phyloP scores from a whole-genome alignment of 768 basidiomycete genomes.

The Calocybe gangraenosa region DNA sequence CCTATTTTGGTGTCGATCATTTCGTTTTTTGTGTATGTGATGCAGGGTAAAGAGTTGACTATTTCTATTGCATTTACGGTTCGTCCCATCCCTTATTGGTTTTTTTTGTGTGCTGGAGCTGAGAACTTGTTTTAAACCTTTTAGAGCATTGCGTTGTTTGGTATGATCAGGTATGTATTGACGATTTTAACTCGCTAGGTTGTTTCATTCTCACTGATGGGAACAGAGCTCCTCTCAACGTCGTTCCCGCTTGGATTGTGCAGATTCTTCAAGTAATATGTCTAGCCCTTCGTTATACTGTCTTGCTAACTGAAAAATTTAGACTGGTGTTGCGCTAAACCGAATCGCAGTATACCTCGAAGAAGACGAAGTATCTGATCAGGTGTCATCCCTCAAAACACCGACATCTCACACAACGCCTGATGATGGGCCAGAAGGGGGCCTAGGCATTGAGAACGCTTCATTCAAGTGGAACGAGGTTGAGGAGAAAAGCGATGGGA shows the following conservation, averaged over 20 bases:
- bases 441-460: constrained; percentile 55
- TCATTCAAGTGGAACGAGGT: constrained; percentile 63
- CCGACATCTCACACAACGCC: constrained; percentile 23
- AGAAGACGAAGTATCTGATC: constrained; percentile 66
- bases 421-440: constrained; percentile 21
- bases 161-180: constrained; percentile 66
- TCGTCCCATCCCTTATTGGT: constrained; percentile 22
- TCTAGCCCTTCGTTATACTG: not conserved
- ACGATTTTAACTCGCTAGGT: not conserved
- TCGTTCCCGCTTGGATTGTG: constrained; percentile 78
- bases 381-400: constrained; percentile 63
- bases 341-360: constrained; percentile 65
- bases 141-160: constrained; percentile 76
- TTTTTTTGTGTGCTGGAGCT: not conserved
- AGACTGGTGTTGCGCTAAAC: constrained; percentile 61
- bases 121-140: not conserved
- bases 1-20: constrained; percentile 80
- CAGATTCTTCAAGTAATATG: constrained; percentile 69
- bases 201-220: not conserved
- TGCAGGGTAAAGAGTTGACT: constrained; percentile 70
- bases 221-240: constrained; percentile 61
- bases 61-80: constrained; percentile 83
- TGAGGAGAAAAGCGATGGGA: constrained; percentile 12
- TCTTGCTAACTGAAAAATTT: not conserved
- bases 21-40: constrained; percentile 72